These are phyloP conservation scores for Physcomitrellopsis africana DNA, from an alignment of 225 moss, liverwort and hornwort genomes.

Conservation along the genomic window DNA sequence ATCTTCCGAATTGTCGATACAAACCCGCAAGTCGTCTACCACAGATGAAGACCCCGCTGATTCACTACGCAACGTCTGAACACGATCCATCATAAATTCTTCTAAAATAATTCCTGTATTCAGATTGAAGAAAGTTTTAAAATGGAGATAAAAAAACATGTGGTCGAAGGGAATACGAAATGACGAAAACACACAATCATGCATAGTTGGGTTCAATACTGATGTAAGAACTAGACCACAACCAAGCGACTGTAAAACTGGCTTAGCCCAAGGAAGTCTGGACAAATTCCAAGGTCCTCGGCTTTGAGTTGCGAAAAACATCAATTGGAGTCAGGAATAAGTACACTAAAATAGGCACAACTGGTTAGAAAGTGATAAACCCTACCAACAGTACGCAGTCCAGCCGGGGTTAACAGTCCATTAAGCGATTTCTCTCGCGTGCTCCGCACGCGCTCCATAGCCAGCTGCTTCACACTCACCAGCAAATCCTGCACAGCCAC, in stretches of 20 bases:
- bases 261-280: background rate
- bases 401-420: slow-evolving; percentile 38
- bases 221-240: background rate
- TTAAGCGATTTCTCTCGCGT: slow-evolving; percentile 37
- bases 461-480: slow-evolving; percentile 55
- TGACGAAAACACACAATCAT: background rate
- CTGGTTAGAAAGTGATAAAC: background rate
- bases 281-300: background rate
- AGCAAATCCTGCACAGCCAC: slow-evolving; percentile 46
- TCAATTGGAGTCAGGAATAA: background rate
- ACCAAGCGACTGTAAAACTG: background rate
- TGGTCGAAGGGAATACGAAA: background rate
- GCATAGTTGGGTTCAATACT: background rate
- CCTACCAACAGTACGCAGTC: slow-evolving; percentile 46
- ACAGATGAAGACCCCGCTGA: slow-evolving; percentile 19
- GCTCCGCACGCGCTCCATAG: slow-evolving; percentile 45
- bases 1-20: slow-evolving; percentile 26
- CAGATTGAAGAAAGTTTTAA: background rate
- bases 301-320: background rate
- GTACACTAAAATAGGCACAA: background rate
- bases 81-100: slow-evolving; percentile 55
- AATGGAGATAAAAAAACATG: background rate
- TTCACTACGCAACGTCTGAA: slow-evolving; percentile 34
- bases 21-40: slow-evolving; percentile 37
- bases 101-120: slow-evolving; percentile 45